Evolutionary conservation across 2,329 filamentous ascomycete genomes (phyloP).

Genomic region (Macrophomina tecta): DNA sequence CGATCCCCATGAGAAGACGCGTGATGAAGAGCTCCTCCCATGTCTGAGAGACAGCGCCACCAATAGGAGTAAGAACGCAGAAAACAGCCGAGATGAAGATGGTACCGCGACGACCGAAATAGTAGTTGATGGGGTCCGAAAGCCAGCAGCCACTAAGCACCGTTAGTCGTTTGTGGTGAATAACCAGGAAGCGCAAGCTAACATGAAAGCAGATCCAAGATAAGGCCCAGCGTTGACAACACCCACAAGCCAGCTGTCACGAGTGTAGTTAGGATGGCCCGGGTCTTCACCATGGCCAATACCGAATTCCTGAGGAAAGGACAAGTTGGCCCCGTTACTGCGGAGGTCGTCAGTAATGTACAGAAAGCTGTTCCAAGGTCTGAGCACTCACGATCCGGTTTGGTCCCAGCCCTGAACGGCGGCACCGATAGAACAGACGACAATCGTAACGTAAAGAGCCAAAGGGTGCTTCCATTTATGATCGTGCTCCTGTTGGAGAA

Average conservation of each 20-base stretch:
- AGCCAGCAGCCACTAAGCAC: constrained; percentile 67
- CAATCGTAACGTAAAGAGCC: constrained; percentile 70
- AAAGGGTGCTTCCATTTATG: constrained; percentile 73
- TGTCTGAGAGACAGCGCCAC: constrained; percentile 69
- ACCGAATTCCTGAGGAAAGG: constrained; percentile 62
- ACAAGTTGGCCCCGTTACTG: constrained; percentile 59
- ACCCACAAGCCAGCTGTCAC: constrained; percentile 61
- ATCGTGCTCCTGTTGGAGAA: constrained; percentile 66
- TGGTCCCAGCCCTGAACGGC: constrained; percentile 69
- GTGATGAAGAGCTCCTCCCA: constrained; percentile 75
- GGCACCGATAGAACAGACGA: constrained; percentile 71
- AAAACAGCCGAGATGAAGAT: constrained; percentile 80
- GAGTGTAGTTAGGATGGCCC: constrained; percentile 11
- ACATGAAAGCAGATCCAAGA: constrained; percentile 68
- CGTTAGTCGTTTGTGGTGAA: not conserved
- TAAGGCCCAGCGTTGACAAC: constrained; percentile 68
- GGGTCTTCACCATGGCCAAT: constrained; percentile 47
- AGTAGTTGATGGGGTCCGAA: constrained; percentile 73
- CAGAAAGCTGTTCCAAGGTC: not conserved
- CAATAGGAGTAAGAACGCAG: constrained; percentile 51
- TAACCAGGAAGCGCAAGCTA: not conserved
- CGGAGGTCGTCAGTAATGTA: not conserved
- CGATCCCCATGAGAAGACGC: constrained; percentile 76
- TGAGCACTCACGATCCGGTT: constrained; percentile 47
- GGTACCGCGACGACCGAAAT: constrained; percentile 73